Base-by-base conservation (phyloP, 257 asterid species). In the Capsicum rhomboideum region DNA sequence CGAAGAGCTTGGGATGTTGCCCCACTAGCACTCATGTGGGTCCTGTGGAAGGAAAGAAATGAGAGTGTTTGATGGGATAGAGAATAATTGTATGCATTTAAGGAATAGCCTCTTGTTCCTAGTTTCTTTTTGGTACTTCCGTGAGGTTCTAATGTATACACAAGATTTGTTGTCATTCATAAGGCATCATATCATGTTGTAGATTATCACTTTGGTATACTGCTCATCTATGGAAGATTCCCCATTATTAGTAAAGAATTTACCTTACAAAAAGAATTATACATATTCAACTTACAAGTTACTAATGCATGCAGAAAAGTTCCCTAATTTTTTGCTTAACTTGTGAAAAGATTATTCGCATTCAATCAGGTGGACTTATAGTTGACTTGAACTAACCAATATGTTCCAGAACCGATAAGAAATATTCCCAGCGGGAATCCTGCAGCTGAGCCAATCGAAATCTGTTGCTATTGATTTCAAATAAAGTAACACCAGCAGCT, bases 391-490 rank as follows among this genome's bases (percentile, higher is more conserved):
- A 80, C 92, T 56, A 84, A 96, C 99, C 99, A 93, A 95, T 91
- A 46, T 85, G 92, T 87, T 95, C 95, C 87, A 90, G 80, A 85
- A 91, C 90, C 71, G 92, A 91, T 78, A 93, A 90, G 64, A 95
- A 81, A 85, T 82, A 87, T 42, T 87, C 93, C 98, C 98, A 92
- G 82, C 88, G 90, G 83, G 98, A 90, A 88, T 91, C 89, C 72
- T 79, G 94, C 80, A 89, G 90, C 85, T 84, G 91, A 34, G 83
- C 54, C 79, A 92, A 86, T 84, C 90, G 88, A 85, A 91, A 90
- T 88, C 55, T 89, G 86, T 87, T 84, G 87, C 88, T 89, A 55
- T 88, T 90, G 90, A 93, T 90, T 89, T 94, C 97, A 77, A 90
- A 82, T 69, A 87, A 82, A 82, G 97, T 90, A 80, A 90, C 84